phyloP scores from a whole-genome alignment of 2,329 filamentous ascomycete species.

The Aureobasidium melanogenum region DNA sequence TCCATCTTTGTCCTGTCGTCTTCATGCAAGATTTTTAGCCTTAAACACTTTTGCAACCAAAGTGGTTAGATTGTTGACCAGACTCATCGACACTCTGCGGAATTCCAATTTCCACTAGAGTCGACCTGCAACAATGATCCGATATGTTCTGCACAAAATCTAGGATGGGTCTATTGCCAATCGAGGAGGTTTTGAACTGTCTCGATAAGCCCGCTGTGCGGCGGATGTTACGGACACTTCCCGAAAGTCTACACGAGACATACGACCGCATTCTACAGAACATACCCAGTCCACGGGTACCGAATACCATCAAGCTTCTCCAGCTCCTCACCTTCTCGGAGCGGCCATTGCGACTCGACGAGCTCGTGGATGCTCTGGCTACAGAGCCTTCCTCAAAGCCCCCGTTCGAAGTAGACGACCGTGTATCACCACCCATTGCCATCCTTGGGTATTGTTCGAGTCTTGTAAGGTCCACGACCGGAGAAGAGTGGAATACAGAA shows the following conservation, averaged over 20 bases:
- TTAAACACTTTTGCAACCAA: no score
- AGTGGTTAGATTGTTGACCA: not conserved
- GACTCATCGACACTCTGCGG: not conserved
- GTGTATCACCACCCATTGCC: not conserved
- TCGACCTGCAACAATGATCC: no score
- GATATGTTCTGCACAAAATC: not conserved
- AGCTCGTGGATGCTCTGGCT: not conserved
- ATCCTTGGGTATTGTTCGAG: not conserved
- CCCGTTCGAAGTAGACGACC: not conserved
- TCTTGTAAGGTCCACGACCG: not conserved
- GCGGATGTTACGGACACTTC: not conserved
- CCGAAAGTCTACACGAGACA: not conserved
- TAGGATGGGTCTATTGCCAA: conserved; percentile 12
- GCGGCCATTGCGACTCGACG: not conserved
- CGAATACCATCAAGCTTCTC: conserved; percentile 10
- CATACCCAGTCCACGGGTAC: conserved; percentile 2
- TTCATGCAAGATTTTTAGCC: no score
- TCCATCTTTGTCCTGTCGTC: no score
- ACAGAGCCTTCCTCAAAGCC: not conserved
- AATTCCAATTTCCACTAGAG: no score
- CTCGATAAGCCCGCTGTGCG: not conserved
- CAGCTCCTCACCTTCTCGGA: not conserved
- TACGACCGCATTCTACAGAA: not conserved
- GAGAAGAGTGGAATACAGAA: no score
- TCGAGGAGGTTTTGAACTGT: not conserved